Evolutionary conservation across 2,329 filamentous ascomycete species (phyloP), one percentile per base, ranked within the genome.

Genomic region (Fusarium bulbicola): DNA sequence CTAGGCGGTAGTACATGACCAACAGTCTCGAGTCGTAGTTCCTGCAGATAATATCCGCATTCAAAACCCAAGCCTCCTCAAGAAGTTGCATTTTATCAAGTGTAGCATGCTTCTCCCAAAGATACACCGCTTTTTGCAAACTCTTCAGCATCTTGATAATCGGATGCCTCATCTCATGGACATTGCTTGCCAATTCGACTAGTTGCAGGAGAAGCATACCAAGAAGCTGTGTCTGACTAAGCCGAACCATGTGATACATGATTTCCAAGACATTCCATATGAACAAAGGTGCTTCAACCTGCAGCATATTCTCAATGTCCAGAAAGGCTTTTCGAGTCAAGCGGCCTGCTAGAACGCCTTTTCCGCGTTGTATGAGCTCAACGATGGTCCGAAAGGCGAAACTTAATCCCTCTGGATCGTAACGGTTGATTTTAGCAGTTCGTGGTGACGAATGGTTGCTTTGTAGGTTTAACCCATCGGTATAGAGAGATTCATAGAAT

Each of bases 191-290:
- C 9, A 71, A 28, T 2, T 66, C 52, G 0, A 40, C 36, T 2
- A 71, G 11, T 3, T 71, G 68, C 7, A 39, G 16, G 4, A 71
- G 20, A 8, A 71, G 52, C 37, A 71, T 70, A 4, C 26, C 26
- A 7, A 71, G 53, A 11, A 71, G 45, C 28, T 61, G 60, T 1
- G 56, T 45, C 7, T 70, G 66, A 7, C 50, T 50, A 13, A 53
- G 47, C 3, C 39, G 56, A 6, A 58, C 68, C 45, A 71, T 62
- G 26, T 45, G 47, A 39, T 66, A 46, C 32, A 70, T 49, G 10
- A 71, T 66, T 49, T 71, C 68, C 16, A 71, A 7, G 5, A 70
- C 37, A 18, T 71, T 71, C 68, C 68, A 71, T 4, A 71, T 70
- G 21, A 71, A 71, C 12, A 71, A 20, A 15, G 68, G 68, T 10